A percentile compares a stretch with the other conserved stretches of the same genome.
Conservation (phyloP, 202 grass and related monocot species). For the Setaria italica region DNA sequence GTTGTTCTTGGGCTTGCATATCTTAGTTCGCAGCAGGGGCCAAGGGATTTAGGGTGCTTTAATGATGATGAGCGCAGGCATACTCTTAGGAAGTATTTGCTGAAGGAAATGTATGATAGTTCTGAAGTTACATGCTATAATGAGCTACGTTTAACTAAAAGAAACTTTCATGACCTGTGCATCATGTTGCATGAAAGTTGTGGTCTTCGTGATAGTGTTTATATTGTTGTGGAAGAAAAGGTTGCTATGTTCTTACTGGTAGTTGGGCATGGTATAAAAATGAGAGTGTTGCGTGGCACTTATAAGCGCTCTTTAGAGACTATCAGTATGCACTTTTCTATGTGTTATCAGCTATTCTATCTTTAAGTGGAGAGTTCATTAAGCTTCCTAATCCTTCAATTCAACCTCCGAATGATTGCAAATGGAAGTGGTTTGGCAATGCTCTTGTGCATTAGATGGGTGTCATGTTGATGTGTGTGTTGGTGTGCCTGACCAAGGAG, state of each 20-base stretch:
- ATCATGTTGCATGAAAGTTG: background rate
- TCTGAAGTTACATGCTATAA: background rate
- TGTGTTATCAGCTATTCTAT: background rate
- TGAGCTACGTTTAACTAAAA: background rate
- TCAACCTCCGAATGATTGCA: background rate
- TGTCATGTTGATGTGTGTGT: too few relatives aligned
- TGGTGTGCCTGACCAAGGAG: background rate
- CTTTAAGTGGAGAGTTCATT: background rate
- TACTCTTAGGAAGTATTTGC: background rate
- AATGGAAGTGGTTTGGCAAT: too few relatives aligned
- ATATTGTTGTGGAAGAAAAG: background rate
- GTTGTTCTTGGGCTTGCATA: too few relatives aligned
- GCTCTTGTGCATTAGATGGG: too few relatives aligned
- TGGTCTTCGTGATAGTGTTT: background rate
- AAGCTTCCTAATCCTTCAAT: background rate
- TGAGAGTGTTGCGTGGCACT: background rate
- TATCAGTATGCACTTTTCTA: background rate
- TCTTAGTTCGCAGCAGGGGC: too few relatives aligned
- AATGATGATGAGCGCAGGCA: background rate
- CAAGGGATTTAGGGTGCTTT: background rate
- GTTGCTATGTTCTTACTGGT: background rate
- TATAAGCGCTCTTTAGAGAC: slow-evolving; percentile 6
- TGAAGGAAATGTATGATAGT: background rate
- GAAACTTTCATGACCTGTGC: background rate
- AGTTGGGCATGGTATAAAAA: background rate